Evolutionary conservation across 768 basidiomycete genomes (phyloP).

Genomic region (Boletellus emodensis): DNA sequence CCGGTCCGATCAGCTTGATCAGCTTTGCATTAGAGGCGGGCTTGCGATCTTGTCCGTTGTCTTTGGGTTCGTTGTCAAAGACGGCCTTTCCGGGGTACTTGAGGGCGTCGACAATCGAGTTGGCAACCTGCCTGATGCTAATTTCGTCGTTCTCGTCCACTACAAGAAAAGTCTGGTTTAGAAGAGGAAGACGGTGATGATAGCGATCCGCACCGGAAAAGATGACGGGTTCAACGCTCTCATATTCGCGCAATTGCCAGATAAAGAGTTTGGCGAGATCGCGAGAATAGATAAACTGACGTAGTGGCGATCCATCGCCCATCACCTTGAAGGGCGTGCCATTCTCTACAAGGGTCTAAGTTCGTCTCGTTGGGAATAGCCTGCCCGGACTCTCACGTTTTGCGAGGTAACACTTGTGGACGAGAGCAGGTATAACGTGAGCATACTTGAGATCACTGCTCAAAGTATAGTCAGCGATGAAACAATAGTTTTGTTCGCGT

Average conservation of each 20-base stretch:
- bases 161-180: slow-evolving; percentile 22
- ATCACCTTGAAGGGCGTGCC: slow-evolving; percentile 81
- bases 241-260: slow-evolving; percentile 87
- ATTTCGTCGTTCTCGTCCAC: slow-evolving; percentile 94
- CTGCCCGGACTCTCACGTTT: slow-evolving; percentile 53
- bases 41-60: slow-evolving; percentile 95
- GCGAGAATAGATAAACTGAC: slow-evolving; percentile 97
- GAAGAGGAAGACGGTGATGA: neutral
- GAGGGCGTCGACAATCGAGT: slow-evolving; percentile 84
- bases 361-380: neutral
- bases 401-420: slow-evolving; percentile 90
- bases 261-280: slow-evolving; percentile 95
- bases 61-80: slow-evolving; percentile 61
- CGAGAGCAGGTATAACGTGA: slow-evolving; percentile 91
- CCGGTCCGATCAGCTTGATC: slow-evolving; percentile 59
- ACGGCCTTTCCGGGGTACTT: slow-evolving; percentile 72
- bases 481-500: neutral
- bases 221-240: slow-evolving; percentile 90
- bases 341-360: slow-evolving; percentile 50
- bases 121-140: slow-evolving; percentile 85
- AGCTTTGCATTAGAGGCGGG: slow-evolving; percentile 93
- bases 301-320: slow-evolving; percentile 86
- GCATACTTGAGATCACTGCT: slow-evolving; percentile 79
- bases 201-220: slow-evolving; percentile 59
- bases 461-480: slow-evolving; percentile 7